These are phyloP conservation scores for Claviceps paspali DNA, from an alignment of 2,329 filamentous ascomycete species.

Conservation along the genomic window DNA sequence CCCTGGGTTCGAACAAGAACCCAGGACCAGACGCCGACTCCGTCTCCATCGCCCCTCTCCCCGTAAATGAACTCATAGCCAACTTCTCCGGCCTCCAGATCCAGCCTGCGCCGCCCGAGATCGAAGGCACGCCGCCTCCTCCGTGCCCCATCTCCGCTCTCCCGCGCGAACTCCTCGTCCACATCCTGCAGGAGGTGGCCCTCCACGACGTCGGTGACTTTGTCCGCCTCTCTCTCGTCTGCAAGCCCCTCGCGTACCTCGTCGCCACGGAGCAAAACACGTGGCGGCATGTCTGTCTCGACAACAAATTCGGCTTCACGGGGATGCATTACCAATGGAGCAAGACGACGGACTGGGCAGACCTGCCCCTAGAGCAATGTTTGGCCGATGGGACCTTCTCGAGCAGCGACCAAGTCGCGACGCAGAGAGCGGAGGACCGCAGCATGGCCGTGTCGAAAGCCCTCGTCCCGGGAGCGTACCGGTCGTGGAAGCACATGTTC, in stretches of 20 bases:
- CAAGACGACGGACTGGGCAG: conserved; percentile 41
- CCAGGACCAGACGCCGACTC: not conserved
- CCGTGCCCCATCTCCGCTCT: conserved; percentile 67
- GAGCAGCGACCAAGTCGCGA: too few species aligned
- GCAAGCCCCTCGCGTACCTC: conserved; percentile 74
- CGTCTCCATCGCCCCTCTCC: conserved; percentile 26
- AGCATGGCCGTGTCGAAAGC: conserved; percentile 22
- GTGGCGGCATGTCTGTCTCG: conserved; percentile 66
- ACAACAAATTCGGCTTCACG: conserved; percentile 58
- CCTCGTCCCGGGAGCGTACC: conserved; percentile 35
- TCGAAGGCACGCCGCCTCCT: conserved; percentile 56
- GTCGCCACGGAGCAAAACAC: conserved; percentile 71
- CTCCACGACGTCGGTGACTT: conserved; percentile 63
- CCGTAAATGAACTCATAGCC: conserved; percentile 54
- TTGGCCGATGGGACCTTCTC: too few species aligned
- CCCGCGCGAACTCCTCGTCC: conserved; percentile 71
- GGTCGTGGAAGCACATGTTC: conserved; percentile 55
- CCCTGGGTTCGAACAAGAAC: too few species aligned
- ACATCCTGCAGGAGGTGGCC: conserved; percentile 62
- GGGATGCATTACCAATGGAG: conserved; percentile 73
- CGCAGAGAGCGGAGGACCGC: too few species aligned
- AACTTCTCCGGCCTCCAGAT: conserved; percentile 62
- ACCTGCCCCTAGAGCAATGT: conserved; percentile 19
- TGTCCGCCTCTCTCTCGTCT: conserved; percentile 61
- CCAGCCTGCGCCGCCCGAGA: conserved; percentile 46